These are phyloP conservation scores for Coniferiporia sulphurascens DNA, from an alignment of 1,284 basidiomycete species.

Conservation along the genomic window DNA sequence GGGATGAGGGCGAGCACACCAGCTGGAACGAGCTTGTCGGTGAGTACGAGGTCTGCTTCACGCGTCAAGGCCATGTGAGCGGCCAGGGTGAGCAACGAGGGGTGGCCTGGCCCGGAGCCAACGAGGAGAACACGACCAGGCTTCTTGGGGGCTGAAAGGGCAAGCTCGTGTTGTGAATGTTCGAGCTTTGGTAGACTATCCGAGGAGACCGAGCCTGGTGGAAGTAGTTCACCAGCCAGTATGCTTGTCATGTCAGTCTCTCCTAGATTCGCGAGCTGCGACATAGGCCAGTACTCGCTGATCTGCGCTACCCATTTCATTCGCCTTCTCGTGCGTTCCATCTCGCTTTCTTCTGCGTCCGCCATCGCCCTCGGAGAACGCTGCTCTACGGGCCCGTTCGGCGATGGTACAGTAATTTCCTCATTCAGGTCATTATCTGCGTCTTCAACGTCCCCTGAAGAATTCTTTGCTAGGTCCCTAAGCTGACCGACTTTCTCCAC, in stretches of 20 bases:
- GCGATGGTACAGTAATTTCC: slow-evolving; percentile 55
- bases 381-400: slow-evolving; percentile 79
- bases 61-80: slow-evolving; percentile 75
- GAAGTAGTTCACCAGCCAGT: slow-evolving; percentile 40
- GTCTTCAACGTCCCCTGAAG: slow-evolving; percentile 28
- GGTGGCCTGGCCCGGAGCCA: slow-evolving; percentile 93
- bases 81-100: slow-evolving; percentile 84
- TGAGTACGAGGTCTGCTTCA: slow-evolving; percentile 77
- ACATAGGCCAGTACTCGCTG: slow-evolving; percentile 91
- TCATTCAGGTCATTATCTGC: slow-evolving; percentile 39
- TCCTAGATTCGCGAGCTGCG: slow-evolving; percentile 68
- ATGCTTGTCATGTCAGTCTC: slow-evolving; percentile 65
- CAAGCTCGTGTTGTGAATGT: slow-evolving; percentile 23
- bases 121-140: slow-evolving; percentile 80
- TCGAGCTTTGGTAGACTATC: slow-evolving; percentile 16
- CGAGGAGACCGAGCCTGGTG: slow-evolving; percentile 21
- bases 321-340: slow-evolving; percentile 53
- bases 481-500: slow-evolving; percentile 75
- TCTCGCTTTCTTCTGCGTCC: slow-evolving; percentile 38
- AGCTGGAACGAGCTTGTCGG: slow-evolving; percentile 42
- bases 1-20: slow-evolving; percentile 87
- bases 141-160: slow-evolving; percentile 29
- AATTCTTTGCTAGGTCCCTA: slow-evolving; percentile 55
- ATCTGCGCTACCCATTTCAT: slow-evolving; percentile 90
- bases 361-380: too few species aligned